Evolutionary conservation across 192 early-diverging fungal species (phyloP).

Genomic region (Entomortierella beljakovae): DNA sequence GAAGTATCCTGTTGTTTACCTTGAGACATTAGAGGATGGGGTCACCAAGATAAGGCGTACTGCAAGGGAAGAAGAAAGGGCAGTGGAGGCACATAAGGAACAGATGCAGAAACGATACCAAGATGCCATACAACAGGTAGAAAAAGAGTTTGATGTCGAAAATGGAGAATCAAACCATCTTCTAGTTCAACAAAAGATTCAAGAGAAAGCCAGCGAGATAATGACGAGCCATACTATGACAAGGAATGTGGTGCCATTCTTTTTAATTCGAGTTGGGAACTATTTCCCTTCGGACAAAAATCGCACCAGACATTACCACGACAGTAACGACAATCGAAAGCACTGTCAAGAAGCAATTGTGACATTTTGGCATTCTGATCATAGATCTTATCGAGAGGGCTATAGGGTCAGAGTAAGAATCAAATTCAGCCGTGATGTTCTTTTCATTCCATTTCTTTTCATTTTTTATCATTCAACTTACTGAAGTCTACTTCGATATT

Average conservation of each 20-base stretch:
- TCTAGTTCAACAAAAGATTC: conserved; percentile 10
- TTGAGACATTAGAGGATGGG: conserved; percentile 63
- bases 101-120: conserved; percentile 25
- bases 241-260: conserved; percentile 27
- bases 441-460: neutral
- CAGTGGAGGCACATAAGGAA: conserved; percentile 16
- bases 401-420: conserved; percentile 30
- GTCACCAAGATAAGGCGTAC: conserved; percentile 55
- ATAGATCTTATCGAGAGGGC: conserved; percentile 28
- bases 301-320: neutral
- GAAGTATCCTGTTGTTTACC: conserved; percentile 63
- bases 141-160: conserved; percentile 29
- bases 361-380: conserved; percentile 39
- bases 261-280: conserved; percentile 36
- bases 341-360: conserved; percentile 40
- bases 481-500: neutral
- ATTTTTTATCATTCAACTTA: neutral
- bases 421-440: too few relatives aligned
- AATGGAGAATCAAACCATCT: neutral
- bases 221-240: conserved; percentile 2
- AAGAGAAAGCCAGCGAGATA: conserved; percentile 17
- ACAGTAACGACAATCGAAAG: too few relatives aligned
- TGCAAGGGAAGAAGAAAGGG: conserved; percentile 64
- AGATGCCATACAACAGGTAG: conserved; percentile 28
- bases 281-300: neutral